Conservation (phyloP, 192 early-diverging fungal species). For the Neocallimastix lanati region DNA sequence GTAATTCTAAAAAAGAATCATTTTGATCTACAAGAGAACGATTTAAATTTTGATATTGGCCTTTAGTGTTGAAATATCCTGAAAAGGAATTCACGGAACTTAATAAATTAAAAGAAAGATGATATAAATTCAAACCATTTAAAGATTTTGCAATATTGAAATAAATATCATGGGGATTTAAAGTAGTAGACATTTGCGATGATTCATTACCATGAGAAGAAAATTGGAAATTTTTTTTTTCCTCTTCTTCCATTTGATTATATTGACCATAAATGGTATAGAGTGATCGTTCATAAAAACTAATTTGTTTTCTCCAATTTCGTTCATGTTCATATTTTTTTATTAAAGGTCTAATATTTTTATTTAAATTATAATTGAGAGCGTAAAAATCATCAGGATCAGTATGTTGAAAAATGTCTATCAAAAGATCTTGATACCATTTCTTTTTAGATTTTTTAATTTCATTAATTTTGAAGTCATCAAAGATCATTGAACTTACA, state of each 20-base stretch:
- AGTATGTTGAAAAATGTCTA: background rate
- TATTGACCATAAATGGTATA: too few species aligned
- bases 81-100: background rate
- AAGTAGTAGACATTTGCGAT: too few species aligned
- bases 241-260: too few species aligned
- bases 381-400: background rate
- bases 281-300: background rate
- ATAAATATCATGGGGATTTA: background rate
- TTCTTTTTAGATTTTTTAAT: background rate
- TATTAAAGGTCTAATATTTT: background rate
- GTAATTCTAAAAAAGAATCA: background rate
- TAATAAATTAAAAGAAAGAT: background rate
- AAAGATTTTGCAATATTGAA: background rate
- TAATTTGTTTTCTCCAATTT: background rate
- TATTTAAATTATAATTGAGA: background rate
- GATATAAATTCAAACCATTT: background rate
- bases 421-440: background rate
- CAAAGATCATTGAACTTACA: too few species aligned
- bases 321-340: background rate
- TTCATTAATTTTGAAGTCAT: too few species aligned
- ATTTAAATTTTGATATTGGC: too few species aligned
- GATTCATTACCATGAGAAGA: too few species aligned
- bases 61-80: too few species aligned
- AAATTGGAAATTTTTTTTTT: too few species aligned
- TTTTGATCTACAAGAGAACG: background rate